phyloP scores from a whole-genome alignment of 163 green algal species.

The Scenedesmus sp. region DNA sequence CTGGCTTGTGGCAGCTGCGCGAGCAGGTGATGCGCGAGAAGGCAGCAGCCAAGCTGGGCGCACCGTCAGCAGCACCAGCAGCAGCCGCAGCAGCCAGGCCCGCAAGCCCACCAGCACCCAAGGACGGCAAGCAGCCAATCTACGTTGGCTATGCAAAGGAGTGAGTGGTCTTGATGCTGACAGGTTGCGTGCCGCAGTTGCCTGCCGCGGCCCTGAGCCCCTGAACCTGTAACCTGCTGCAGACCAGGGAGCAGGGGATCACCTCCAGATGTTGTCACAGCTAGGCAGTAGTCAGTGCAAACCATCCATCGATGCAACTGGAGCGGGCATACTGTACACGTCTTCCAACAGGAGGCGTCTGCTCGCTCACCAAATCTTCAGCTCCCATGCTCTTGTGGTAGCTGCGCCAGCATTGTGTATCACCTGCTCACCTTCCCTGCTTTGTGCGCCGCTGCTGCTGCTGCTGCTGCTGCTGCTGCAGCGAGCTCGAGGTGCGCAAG shows the following conservation, averaged over 20 bases:
- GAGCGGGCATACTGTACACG: too few species aligned
- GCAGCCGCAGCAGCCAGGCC: not conserved
- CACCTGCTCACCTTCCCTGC: too few species aligned
- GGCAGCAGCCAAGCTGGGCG: slow-evolving; percentile 3
- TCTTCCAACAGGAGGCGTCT: too few species aligned
- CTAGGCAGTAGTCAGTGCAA: too few species aligned
- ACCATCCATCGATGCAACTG: too few species aligned
- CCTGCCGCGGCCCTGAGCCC: not conserved
- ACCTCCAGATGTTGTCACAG: too few species aligned
- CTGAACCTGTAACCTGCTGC: not conserved
- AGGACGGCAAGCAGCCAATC: slow-evolving; percentile 58
- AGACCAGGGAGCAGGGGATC: not conserved
- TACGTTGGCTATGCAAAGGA: slow-evolving; percentile 75
- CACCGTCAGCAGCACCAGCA: not conserved
- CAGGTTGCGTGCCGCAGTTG: not conserved
- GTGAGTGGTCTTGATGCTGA: slow-evolving; percentile 44
- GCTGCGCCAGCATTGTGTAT: too few species aligned
- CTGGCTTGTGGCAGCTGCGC: slow-evolving; percentile 72
- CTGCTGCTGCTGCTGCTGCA: slow-evolving; percentile 35
- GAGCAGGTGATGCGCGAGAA: slow-evolving; percentile 58
- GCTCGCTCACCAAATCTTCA: too few species aligned
- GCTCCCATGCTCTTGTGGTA: too few species aligned
- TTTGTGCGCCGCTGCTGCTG: not conserved
- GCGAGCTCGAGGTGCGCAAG: slow-evolving; percentile 65
- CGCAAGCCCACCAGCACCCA: slow-evolving; percentile 19